Conservation (phyloP, 768 basidiomycete species). For the Rossbeevera mucosa region DNA sequence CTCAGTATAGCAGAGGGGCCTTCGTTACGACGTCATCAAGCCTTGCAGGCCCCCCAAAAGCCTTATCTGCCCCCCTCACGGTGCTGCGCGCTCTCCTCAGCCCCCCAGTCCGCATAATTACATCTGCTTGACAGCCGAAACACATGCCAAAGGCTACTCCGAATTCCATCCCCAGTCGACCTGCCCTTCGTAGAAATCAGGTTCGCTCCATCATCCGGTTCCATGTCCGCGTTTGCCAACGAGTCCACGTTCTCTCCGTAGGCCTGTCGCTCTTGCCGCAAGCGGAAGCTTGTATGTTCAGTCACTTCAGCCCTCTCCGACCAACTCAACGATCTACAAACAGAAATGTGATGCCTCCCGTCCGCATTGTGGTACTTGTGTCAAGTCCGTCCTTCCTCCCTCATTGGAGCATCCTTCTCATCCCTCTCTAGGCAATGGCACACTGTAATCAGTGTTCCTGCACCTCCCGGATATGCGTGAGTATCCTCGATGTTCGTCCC, state of each 20-base stretch:
- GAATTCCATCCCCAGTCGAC: constrained; percentile 39
- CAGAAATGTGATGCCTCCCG: constrained; percentile 88
- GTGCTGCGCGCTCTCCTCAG: not conserved
- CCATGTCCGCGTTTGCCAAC: constrained; percentile 5
- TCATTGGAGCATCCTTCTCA: constrained; percentile 5
- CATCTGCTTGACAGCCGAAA: constrained; percentile 3
- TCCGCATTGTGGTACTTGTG: constrained; percentile 80
- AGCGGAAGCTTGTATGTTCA: constrained; percentile 69
- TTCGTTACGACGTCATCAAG: not conserved
- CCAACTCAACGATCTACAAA: constrained; percentile 7
- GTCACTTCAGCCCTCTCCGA: not conserved
- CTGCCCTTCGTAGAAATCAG: constrained; percentile 77
- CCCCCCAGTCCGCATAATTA: not conserved
- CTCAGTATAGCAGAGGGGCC: not conserved
- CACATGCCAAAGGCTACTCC: constrained; percentile 65
- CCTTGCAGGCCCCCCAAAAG: not conserved
- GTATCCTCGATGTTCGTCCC: constrained; percentile 20
- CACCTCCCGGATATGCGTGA: constrained; percentile 81
- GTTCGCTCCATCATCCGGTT: constrained; percentile 31
- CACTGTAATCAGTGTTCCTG: constrained; percentile 74
- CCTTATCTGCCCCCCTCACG: not conserved
- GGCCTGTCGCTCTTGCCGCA: constrained; percentile 82
- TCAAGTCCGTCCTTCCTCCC: constrained; percentile 53
- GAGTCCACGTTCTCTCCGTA: constrained; percentile 24
- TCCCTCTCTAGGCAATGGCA: constrained; percentile 63